A percentile compares a stretch with the other conserved stretches of the same genome.
Evolutionary conservation across 2,329 filamentous ascomycete species (phyloP).

Genomic region (Xylariaceae sp.): DNA sequence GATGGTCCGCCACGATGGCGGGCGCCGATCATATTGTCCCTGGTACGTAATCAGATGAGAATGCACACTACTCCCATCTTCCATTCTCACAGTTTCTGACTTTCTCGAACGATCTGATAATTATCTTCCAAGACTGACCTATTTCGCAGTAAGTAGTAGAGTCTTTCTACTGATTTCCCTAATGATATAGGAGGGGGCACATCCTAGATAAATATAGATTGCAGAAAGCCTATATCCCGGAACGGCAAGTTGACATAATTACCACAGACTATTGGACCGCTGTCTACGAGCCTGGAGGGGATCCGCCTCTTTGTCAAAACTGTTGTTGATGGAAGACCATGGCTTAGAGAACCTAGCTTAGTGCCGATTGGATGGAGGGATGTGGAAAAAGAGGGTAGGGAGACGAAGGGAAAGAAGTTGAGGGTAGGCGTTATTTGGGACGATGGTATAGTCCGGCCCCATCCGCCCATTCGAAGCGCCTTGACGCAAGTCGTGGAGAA

Average conservation of each 20-base stretch:
- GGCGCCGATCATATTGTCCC: conserved; percentile 43
- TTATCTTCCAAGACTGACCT: too few species aligned
- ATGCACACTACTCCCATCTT: neutral
- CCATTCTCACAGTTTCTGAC: too few species aligned
- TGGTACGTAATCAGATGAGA: neutral
- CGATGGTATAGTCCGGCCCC: conserved; percentile 64
- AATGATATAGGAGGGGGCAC: too few species aligned
- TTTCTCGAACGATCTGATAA: too few species aligned
- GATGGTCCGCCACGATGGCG: conserved; percentile 46
- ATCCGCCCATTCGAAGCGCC: conserved; percentile 64
- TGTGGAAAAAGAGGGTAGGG: conserved; percentile 26
- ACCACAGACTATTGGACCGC: conserved; percentile 58
- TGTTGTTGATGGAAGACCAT: conserved; percentile 37
- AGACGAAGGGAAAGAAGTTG: conserved; percentile 47
- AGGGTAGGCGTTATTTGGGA: conserved; percentile 66
- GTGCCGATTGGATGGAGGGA: conserved; percentile 34
- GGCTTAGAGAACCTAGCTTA: conserved; percentile 35
- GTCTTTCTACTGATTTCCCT: too few species aligned
- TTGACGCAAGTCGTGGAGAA: conserved; percentile 60
- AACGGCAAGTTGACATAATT: conserved; percentile 52
- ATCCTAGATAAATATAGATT: too few species aligned
- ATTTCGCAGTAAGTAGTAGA: too few species aligned
- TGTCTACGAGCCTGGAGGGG: conserved; percentile 59
- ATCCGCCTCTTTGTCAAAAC: conserved; percentile 50
- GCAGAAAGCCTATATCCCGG: too few species aligned